phyloP scores from a whole-genome alignment of 2,329 filamentous ascomycete species.

The Coniochaeta ligniaria region DNA sequence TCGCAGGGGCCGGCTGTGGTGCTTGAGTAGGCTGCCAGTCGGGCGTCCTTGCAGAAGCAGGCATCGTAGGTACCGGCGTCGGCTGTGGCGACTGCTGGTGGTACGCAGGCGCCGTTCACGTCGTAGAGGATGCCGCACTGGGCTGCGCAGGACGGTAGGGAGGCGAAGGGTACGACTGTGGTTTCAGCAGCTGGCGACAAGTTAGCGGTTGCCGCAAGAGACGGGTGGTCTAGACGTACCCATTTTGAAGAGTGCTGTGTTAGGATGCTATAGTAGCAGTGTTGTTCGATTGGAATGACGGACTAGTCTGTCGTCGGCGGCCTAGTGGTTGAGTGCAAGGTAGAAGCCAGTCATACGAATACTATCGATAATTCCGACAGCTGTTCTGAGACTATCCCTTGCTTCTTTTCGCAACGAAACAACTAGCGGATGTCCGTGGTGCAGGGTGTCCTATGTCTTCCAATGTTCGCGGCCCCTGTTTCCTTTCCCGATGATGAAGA shows the following conservation, averaged over 20 bases:
- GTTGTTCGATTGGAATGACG: not conserved
- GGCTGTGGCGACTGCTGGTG: slow-evolving; percentile 41
- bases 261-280: not conserved
- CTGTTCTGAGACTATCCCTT: not conserved
- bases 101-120: slow-evolving; percentile 66
- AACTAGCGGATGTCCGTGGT: not conserved
- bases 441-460: not conserved
- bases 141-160: slow-evolving; percentile 15
- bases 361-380: not conserved
- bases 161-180: not conserved
- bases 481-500: not conserved
- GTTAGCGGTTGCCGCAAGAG: not conserved
- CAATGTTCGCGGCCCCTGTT: not conserved
- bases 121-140: slow-evolving; percentile 29
- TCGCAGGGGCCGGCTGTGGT: slow-evolving; percentile 56
- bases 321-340: not conserved
- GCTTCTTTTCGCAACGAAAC: not conserved
- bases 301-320: not conserved
- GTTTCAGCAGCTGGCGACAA: not conserved
- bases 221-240: not conserved
- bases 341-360: too few species aligned
- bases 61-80: slow-evolving; percentile 48
- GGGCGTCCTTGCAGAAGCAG: slow-evolving; percentile 66
- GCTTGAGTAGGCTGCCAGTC: slow-evolving; percentile 50
- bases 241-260: not conserved